Base-by-base conservation (phyloP, 176 grass and related monocot genomes). In the Ensete ventricosum region DNA sequence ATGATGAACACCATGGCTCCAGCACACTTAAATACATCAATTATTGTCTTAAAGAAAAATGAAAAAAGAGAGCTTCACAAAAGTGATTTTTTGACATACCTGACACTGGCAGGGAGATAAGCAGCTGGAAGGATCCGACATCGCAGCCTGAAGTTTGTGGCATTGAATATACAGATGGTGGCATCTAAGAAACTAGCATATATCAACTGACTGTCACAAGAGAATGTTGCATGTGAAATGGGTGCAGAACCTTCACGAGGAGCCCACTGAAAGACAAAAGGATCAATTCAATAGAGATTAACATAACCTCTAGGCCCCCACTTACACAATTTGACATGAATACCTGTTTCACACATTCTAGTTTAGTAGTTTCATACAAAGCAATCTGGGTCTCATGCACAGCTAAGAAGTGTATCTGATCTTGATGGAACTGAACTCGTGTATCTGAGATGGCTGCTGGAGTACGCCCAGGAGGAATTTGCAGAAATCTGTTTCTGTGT, bases 351-450 rank as follows among this genome's bases (percentile, higher is more conserved):
- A 90, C 81, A 0, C 89, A 85, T 69, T 96, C 93, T 84, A 96
- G 69, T 71, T 92, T 96, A 80, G 87, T 87, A 69, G 90, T 90
- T 49, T 96, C 93, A 53, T 92, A 96, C 51, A 96, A 92, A 23
- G 93, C 93, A 79, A 96, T 88, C 79, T 96, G 93, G 66, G 87
- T 92, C 81, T 92, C 93, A 84, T 96, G 93, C n/a, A 90, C 93
- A 68, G 91, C 93, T 83, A 96, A 90, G 77, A 90, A 96, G 64
- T 96, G 87, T 72, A 87, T 75, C 86, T 96, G 93, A 76, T 96
- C 93, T 84, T 96, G 93, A 72, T 96, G 93, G 83, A 96, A 96
- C 67, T 96, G 93, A 69, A 96, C 93, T 14, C 93, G 87, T 14
- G 93, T 96, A 62, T 96, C 93, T 76, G 85, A 90, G 71, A 88